A percentile compares a stretch with the other conserved stretches of the same genome.
Evolutionary conservation across 148 eudicot genomes (phyloP).

Genomic region (Nepenthes gracilis): DNA sequence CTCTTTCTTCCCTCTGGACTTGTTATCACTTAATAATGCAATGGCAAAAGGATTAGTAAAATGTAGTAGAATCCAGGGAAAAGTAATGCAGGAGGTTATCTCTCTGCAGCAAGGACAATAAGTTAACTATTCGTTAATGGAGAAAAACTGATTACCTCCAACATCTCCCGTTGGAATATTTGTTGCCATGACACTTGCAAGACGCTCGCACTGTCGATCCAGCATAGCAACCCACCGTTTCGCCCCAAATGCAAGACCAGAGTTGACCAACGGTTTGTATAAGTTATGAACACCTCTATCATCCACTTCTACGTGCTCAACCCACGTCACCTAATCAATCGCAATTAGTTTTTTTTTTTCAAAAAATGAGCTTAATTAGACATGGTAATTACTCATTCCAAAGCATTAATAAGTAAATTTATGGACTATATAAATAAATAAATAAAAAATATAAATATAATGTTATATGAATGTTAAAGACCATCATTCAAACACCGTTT

Average conservation of each 20-base stretch:
- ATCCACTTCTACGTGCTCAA: slow-evolving; percentile 51
- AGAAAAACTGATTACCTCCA: neutral
- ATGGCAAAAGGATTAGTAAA: neutral
- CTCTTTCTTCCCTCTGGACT: slow-evolving; percentile 27
- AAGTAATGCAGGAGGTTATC: neutral
- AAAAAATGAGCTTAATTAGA: neutral
- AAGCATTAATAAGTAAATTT: too few relatives aligned
- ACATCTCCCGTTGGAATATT: slow-evolving; percentile 15
- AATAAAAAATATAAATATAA: too few relatives aligned
- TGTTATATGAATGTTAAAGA: too few relatives aligned
- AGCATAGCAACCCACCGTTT: slow-evolving; percentile 32
- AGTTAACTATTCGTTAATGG: too few relatives aligned
- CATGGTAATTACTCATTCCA: neutral
- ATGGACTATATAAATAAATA: too few relatives aligned
- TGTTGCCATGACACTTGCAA: slow-evolving; percentile 20
- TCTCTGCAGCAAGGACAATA: neutral
- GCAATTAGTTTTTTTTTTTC: too few relatives aligned
- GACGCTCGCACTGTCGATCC: slow-evolving; percentile 30
- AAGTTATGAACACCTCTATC: slow-evolving; percentile 18
- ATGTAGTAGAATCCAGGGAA: neutral
- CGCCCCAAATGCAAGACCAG: slow-evolving; percentile 39
- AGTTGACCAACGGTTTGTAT: slow-evolving; percentile 21
- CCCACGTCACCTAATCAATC: slow-evolving; percentile 41
- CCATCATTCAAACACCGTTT: too few relatives aligned
- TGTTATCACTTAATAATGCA: slow-evolving; percentile 2